Conservation (phyloP, 805 yeast genomes). For the Wickerhamiella spandovensis region DNA sequence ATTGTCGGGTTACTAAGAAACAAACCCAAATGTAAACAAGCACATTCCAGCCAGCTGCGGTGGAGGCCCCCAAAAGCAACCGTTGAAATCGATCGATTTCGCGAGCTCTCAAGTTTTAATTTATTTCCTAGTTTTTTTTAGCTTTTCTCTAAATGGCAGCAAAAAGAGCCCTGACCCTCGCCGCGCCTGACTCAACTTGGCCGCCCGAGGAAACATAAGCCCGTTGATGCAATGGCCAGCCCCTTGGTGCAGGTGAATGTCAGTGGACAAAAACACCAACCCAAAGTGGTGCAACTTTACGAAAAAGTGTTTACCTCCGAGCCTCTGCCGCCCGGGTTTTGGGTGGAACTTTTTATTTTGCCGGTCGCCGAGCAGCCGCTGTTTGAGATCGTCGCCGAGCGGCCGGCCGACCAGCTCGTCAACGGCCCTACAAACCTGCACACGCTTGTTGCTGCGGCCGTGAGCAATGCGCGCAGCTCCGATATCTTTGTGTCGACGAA, state of each 20-base stretch:
- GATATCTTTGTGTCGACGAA: conserved; percentile 6
- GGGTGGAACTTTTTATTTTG: conserved; percentile 25
- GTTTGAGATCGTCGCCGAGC: conserved; percentile 15
- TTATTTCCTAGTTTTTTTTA: too few species aligned
- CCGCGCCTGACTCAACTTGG: too few species aligned
- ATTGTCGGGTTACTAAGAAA: neutral
- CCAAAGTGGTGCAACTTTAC: conserved; percentile 25
- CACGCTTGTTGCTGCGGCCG: conserved; percentile 15
- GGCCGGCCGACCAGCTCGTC: conserved; percentile 12
- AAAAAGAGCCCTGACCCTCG: too few species aligned
- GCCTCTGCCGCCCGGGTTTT: conserved; percentile 21
- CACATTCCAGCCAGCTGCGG: neutral
- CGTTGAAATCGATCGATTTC: too few species aligned
- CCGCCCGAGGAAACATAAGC: too few species aligned
- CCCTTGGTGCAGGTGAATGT: conserved; percentile 18
- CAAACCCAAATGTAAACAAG: neutral
- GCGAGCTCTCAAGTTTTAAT: too few species aligned
- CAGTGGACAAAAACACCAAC: conserved; percentile 18
- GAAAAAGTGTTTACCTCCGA: conserved; percentile 18
- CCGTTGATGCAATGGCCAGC: neutral
- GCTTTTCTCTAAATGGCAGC: too few species aligned
- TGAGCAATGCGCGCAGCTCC: conserved; percentile 14
- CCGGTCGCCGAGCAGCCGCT: conserved; percentile 16
- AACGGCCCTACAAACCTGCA: conserved; percentile 16
- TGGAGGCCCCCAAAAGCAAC: too few species aligned